Evolutionary conservation across 176 grass and related monocot genomes (phyloP), one percentile per base, ranked within the genome.

Genomic region (bread wheat (Triticum aestivum)): DNA sequence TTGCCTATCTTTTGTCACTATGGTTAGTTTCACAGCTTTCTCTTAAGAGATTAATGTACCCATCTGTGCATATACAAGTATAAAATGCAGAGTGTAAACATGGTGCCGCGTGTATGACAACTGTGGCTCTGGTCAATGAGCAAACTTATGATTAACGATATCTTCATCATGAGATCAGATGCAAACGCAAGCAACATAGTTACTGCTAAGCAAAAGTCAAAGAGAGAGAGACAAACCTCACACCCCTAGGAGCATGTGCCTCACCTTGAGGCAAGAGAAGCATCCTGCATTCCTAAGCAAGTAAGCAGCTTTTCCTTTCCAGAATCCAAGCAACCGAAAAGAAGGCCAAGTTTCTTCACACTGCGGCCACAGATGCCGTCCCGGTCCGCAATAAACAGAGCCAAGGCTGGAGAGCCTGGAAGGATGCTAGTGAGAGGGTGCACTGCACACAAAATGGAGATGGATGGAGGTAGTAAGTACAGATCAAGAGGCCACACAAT

Each of bases 251-350:
- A 77, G 88, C 88, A 90, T 82, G 88, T 82, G 88, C 71, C 39
- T 71, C 77, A 63, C 70, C 82, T 81, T 42, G 82, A 30, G 76
- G 37, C 34, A 85, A 41, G 82, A 56, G 85, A 83, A 79, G 66
- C 61, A 61, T 73, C 78, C 82, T 81, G 82, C 75, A 13, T 88
- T 69, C 64, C 63, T 58, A 88, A 85, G 86, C 77, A 85, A 91
- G 82, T 24, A 49, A 49, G 45, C 1, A 52, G 84, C 49, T 49
- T 42, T 70, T 70, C 41, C 89, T 91, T 91, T 91, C 77, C 86
- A 77, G 70, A 91, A 88, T 11, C 29, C 21, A 91, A 91, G 89
- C 86, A 88, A 91, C 63, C 44, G 6, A 82, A 88, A 81, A 62
- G 63, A 69, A 69, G 69, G 69, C 30, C n/a, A 77, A 41, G 77